These are phyloP conservation scores for Septoria linicola DNA, from an alignment of 2,329 filamentous ascomycete species.

Conservation along the genomic window DNA sequence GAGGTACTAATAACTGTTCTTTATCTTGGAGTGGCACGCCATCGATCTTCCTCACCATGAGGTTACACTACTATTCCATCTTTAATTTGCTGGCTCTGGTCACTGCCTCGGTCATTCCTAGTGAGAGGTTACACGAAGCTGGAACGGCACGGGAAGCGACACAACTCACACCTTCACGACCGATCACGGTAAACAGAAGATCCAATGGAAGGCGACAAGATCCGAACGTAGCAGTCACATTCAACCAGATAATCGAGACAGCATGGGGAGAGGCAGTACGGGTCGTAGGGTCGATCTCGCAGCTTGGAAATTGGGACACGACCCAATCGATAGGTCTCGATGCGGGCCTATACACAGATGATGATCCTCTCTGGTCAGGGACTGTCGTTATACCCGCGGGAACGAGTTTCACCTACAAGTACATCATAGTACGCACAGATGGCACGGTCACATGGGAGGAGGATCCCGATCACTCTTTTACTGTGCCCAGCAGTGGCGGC, in stretches of 20 bases:
- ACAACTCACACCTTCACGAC: constrained; percentile 11
- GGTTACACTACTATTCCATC: constrained; percentile 17
- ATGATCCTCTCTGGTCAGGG: constrained; percentile 61
- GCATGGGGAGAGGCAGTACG: constrained; percentile 64
- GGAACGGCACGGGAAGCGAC: constrained; percentile 6
- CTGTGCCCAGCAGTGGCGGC: constrained; percentile 42
- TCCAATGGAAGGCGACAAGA: constrained; percentile 5
- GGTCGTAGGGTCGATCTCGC: constrained; percentile 58
- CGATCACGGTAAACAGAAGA: constrained; percentile 12
- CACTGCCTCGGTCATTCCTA: constrained; percentile 21
- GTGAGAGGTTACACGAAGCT: constrained; percentile 13
- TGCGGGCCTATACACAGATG: constrained; percentile 58
- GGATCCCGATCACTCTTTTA: constrained; percentile 51
- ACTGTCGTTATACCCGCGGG: constrained; percentile 58
- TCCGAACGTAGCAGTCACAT: constrained; percentile 58
- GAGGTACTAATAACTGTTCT: constrained; percentile 1
- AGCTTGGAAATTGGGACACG: constrained; percentile 62
- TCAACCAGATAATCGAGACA: constrained; percentile 60
- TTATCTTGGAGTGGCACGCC: not conserved
- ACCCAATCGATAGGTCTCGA: constrained; percentile 56
- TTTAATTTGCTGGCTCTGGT: constrained; percentile 20
- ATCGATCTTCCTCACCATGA: constrained; percentile 11
- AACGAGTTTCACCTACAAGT: constrained; percentile 57
- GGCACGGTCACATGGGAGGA: constrained; percentile 64
- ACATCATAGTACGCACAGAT: constrained; percentile 58